phyloP scores from a whole-genome alignment of 2,329 filamentous ascomycete genomes.

The Albophoma yamanashiensis region DNA sequence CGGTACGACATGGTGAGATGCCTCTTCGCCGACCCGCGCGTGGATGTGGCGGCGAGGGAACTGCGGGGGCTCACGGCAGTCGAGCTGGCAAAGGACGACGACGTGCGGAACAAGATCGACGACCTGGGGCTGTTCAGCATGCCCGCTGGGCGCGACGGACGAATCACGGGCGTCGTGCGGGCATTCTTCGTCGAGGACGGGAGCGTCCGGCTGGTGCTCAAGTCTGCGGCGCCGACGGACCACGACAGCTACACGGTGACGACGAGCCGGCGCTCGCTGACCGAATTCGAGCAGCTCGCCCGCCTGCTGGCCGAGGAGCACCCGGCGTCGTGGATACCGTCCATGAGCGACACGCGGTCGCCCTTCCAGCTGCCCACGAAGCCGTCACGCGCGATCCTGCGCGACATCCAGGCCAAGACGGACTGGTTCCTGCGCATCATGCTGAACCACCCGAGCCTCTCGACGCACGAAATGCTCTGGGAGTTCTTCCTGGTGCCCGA shows the following conservation, averaged over 20 bases:
- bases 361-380: constrained; percentile 91
- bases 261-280: constrained; percentile 77
- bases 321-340: constrained; percentile 89
- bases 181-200: constrained; percentile 97
- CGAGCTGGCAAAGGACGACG: constrained; percentile 94
- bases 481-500: constrained; percentile 98
- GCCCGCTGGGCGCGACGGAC: constrained; percentile 58
- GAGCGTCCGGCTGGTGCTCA: constrained; percentile 83
- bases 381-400: constrained; percentile 75
- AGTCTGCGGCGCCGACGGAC: constrained; percentile 80
- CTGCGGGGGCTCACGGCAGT: constrained; percentile 83
- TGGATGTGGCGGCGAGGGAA: constrained; percentile 78
- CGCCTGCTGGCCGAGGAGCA: constrained; percentile 79
- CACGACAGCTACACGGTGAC: constrained; percentile 84
- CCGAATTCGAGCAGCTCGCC: constrained; percentile 85
- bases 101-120: constrained; percentile 92
- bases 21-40: constrained; percentile 76
- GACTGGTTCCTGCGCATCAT: constrained; percentile 84
- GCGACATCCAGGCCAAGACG: constrained; percentile 76
- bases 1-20: constrained; percentile 85
- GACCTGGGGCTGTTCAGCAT: constrained; percentile 79
- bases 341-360: constrained; percentile 64
- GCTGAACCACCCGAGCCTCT: constrained; percentile 80
- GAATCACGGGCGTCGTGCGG: constrained; percentile 85
- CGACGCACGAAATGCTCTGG: constrained; percentile 95